A percentile compares a stretch with the other conserved stretches of the same genome.
Conservation (phyloP, 371 early-diverging fungal genomes). For the Zopfochytrium polystomum region DNA sequence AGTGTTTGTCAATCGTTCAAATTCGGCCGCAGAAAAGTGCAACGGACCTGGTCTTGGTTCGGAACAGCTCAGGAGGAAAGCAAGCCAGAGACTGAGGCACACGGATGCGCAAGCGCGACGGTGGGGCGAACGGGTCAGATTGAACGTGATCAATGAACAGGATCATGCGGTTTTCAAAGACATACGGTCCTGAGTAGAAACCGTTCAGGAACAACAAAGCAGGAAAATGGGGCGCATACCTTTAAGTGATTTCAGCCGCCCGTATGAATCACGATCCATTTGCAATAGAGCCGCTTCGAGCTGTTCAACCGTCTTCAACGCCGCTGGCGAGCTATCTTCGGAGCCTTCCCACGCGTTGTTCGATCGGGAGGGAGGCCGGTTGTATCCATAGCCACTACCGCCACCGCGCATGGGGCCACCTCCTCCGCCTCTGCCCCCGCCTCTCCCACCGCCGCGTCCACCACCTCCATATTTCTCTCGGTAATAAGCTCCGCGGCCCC, state of each 20-base stretch:
- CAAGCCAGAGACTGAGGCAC: conserved; percentile 25
- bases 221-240: too few relatives aligned
- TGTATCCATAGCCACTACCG: too few relatives aligned
- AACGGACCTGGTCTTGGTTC: too few relatives aligned
- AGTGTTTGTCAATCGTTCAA: conserved; percentile 10
- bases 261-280: conserved; percentile 24
- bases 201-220: neutral
- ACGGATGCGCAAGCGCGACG: conserved; percentile 39
- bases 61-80: too few relatives aligned
- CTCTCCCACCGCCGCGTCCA: too few relatives aligned
- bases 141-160: conserved; percentile 32
- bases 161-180: conserved; percentile 3
- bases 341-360: neutral
- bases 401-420: too few relatives aligned
- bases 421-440: too few relatives aligned
- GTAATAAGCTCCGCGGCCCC: conserved; percentile 22
- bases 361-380: neutral
- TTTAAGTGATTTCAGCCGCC: conserved; percentile 14
- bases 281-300: neutral
- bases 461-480: conserved; percentile 27
- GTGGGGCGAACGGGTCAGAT: conserved; percentile 50
- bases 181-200: neutral
- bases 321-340: neutral
- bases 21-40: neutral
- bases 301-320: neutral